phyloP scores from a whole-genome alignment of 805 yeast genomes.

The Kazachstania viticola region DNA sequence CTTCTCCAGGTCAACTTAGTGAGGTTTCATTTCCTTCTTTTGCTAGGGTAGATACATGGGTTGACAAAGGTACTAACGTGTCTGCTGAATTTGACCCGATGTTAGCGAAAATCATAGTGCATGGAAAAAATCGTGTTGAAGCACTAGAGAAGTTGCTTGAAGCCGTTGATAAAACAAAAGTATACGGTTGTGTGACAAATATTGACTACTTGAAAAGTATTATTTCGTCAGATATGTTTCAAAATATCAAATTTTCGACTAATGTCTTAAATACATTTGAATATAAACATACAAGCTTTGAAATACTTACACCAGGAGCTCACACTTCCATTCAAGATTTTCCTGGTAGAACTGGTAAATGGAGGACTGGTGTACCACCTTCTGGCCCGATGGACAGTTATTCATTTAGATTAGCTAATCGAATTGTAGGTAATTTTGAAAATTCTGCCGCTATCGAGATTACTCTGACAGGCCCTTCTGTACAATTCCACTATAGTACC shows the following conservation, averaged over 20 bases:
- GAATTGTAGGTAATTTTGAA: constrained; percentile 77
- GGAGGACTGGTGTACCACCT: constrained; percentile 83
- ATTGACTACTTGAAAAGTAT: constrained; percentile 80
- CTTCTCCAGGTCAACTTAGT: constrained; percentile 90
- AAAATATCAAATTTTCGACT: constrained; percentile 72
- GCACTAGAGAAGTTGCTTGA: constrained; percentile 65
- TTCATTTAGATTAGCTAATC: constrained; percentile 80
- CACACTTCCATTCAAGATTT: constrained; percentile 94
- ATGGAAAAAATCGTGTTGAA: constrained; percentile 79
- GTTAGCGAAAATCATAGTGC: constrained; percentile 89
- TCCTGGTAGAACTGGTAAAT: constrained; percentile 73
- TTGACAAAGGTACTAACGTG: constrained; percentile 70
- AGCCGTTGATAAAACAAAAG: constrained; percentile 78
- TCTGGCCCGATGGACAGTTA: constrained; percentile 97
- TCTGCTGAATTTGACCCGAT: constrained; percentile 96
- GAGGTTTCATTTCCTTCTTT: constrained; percentile 77
- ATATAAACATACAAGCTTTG: constrained; percentile 76
- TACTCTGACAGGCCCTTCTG: constrained; percentile 78
- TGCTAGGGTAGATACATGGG: constrained; percentile 96
- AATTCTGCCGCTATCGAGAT: constrained; percentile 84
- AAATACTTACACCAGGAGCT: constrained; percentile 80
- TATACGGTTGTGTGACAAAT: constrained; percentile 83
- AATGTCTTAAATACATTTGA: constrained; percentile 74
- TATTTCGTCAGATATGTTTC: constrained; percentile 76
- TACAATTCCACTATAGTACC: constrained; percentile 72